phyloP scores from a whole-genome alignment of 2,329 filamentous ascomycete species.

The Apiospora sp. region DNA sequence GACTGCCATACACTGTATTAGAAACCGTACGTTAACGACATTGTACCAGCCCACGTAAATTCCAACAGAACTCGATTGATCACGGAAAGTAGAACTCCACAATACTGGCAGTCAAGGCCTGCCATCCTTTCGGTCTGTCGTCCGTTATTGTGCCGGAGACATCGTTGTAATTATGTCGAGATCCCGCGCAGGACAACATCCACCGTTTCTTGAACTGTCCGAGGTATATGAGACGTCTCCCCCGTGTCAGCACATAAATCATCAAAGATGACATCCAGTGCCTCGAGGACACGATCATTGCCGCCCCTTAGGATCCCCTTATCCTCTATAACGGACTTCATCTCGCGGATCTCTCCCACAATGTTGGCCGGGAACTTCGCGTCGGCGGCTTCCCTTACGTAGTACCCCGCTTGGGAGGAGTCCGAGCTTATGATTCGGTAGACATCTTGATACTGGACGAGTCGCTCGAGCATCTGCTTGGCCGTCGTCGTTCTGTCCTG shows the following conservation, averaged over 20 bases:
- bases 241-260: not conserved
- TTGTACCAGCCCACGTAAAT: no score
- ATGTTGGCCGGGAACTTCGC: not conserved
- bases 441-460: not conserved
- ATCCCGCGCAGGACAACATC: not conserved
- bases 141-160: no score
- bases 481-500: not conserved
- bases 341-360: not conserved
- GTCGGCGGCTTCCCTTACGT: not conserved
- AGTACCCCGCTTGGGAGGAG: not conserved
- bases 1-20: no score
- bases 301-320: not conserved
- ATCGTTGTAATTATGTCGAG: no score
- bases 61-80: no score
- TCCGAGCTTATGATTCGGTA: not conserved
- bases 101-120: no score
- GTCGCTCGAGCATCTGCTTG: not conserved
- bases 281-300: not conserved
- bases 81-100: no score
- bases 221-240: not conserved
- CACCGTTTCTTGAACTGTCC: not conserved
- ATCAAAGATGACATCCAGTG: conserved; percentile 1
- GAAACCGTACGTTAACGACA: no score
- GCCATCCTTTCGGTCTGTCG: no score
- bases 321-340: not conserved